These are phyloP conservation scores for Eruca vesicaria DNA, from an alignment of 441 rosid species.

Conservation along the genomic window DNA sequence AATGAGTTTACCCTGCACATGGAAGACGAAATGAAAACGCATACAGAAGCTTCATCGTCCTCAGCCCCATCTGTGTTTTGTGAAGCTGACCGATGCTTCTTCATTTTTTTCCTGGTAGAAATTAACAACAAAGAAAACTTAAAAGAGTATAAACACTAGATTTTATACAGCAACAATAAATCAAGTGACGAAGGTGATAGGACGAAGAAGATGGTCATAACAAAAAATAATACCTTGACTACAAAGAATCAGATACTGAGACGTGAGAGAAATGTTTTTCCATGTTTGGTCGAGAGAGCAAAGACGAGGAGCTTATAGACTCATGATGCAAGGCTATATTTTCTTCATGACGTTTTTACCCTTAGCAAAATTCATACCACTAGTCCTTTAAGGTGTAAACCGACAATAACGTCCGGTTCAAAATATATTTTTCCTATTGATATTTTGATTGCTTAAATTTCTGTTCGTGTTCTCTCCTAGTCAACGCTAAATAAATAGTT, in stretches of 20 bases:
- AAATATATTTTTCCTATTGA: background rate
- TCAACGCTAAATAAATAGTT: background rate
- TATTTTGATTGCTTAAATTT: background rate
- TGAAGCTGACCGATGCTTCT: background rate
- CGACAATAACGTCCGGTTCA: background rate
- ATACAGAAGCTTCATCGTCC: conserved; percentile 4
- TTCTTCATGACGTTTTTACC: conserved; percentile 5
- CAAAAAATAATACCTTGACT: background rate
- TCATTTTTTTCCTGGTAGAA: background rate
- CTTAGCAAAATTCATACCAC: background rate
- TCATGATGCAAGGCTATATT: background rate
- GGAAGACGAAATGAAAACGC: conserved; percentile 5
- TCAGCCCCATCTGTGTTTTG: background rate
- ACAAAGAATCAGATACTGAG: background rate
- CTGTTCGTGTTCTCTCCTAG: background rate
- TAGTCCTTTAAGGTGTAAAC: background rate
- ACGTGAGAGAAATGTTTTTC: conserved; percentile 3
- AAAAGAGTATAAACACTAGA: background rate
- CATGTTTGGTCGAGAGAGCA: background rate
- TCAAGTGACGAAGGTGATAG: background rate
- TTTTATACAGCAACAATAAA: background rate
- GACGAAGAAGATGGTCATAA: background rate
- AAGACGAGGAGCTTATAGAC: background rate
- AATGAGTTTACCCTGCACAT: conserved; percentile 8
- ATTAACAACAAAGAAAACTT: background rate